Evolutionary conservation across 371 early-diverging fungal species (phyloP).

Genomic region (Basidiobolus meristosporus): DNA sequence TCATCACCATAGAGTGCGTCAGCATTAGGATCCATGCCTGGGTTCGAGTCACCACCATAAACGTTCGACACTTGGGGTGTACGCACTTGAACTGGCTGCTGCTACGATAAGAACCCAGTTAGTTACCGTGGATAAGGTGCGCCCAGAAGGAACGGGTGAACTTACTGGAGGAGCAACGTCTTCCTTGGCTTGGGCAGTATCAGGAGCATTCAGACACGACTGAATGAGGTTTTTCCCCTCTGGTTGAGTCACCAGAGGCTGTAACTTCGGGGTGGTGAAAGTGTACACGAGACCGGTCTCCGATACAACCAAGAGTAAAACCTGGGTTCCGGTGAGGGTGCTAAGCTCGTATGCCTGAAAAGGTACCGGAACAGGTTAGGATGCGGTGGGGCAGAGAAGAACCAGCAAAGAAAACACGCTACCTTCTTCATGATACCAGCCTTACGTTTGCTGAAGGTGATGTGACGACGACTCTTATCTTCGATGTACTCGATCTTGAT

Average conservation of each 20-base stretch:
- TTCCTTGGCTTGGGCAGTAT: slow-evolving; percentile 9
- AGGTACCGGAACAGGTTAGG: slow-evolving; percentile 8
- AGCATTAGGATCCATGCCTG: too few relatives aligned
- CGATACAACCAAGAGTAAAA: slow-evolving; percentile 89
- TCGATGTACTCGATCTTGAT: slow-evolving; percentile 95
- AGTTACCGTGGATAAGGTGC: too few relatives aligned
- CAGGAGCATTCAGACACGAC: slow-evolving; percentile 79
- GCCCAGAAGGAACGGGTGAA: too few relatives aligned
- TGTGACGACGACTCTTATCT: slow-evolving; percentile 86
- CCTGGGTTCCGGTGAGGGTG: slow-evolving; percentile 93
- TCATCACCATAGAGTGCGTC: too few relatives aligned
- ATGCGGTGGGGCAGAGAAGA: too few relatives aligned
- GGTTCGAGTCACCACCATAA: too few relatives aligned
- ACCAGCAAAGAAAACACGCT: slow-evolving; percentile 1
- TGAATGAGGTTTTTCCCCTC: slow-evolving; percentile 92
- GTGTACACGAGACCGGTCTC: slow-evolving; percentile 97
- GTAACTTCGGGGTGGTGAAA: slow-evolving; percentile 92
- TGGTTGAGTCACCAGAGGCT: slow-evolving; percentile 84
- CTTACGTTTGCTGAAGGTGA: slow-evolving; percentile 96
- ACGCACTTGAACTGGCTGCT: too few relatives aligned
- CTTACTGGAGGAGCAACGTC: too few relatives aligned
- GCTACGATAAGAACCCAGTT: too few relatives aligned
- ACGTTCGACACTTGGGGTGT: too few relatives aligned
- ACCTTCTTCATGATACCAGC: slow-evolving; percentile 98
- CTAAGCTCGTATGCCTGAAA: slow-evolving; percentile 93